Base-by-base conservation (phyloP, 1,284 basidiomycete species). In the Stereum hirsutum region DNA sequence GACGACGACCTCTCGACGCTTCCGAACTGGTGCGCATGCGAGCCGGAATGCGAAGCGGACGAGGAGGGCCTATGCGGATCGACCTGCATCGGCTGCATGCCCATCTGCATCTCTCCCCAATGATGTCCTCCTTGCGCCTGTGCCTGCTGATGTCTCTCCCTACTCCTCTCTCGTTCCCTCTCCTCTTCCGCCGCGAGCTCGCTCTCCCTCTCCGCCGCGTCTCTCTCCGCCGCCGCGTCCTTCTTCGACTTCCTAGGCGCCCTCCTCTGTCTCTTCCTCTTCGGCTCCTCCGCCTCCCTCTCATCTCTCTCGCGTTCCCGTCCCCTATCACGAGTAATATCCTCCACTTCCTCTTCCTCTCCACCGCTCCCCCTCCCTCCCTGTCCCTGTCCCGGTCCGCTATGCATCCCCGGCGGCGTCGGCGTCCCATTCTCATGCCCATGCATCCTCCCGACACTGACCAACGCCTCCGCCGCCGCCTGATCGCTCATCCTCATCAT, bases 381-480 rank as follows among this genome's bases (percentile, higher is more conserved):
- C 47, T 72, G 78, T 12, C 34, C 36, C 12, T 38, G 21, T 11
- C 36, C 36, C 4, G 36, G 24, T 11, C 20, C 20, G 8, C 24
- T 23, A n/a, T n/a, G n/a, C n/a, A n/a, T n/a, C n/a, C n/a, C n/a
- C n/a, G n/a, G n/a, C n/a, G n/a, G n/a, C n/a, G n/a, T n/a, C n/a
- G n/a, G n/a, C n/a, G n/a, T n/a, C 8, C 36, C 36, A 11, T 19
- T 14, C 7, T 24, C 24, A 17, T 7, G 21, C 24, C 20, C 56
- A 6, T 70, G 65, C 2, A 51, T 41, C 39, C 83, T 74, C 17
- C 85, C 82, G 20, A 89, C 83, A 39, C 81, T 78, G 30, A 89
- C 86, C 34, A 89, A 75, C 2, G 85, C 79, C 61, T 89, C 87
- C 11, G 86, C 86, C 5, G 87, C 86, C 34, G 86, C 85, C 57